Conservation (phyloP, 1,139 yeast genomes). For the Blastobotrys apis region DNA sequence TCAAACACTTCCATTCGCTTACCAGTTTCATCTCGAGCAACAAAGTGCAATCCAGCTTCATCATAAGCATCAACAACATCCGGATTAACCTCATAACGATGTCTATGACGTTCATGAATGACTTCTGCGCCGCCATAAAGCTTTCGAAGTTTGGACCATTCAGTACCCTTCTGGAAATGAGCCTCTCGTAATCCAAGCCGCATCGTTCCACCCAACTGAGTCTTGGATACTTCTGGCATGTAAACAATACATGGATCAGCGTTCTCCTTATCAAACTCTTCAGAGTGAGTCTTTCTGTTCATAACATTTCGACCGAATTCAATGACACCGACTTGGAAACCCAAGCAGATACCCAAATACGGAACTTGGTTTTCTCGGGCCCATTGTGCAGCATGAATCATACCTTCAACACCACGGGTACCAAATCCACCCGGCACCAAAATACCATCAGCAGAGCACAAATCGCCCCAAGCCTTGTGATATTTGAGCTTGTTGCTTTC, state of each 20-base stretch:
- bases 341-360: constrained; percentile 94
- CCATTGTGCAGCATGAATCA: constrained; percentile 95
- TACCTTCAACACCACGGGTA: constrained; percentile 94
- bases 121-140: constrained; percentile 69
- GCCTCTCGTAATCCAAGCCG: constrained; percentile 93
- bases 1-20: constrained; percentile 94
- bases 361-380: constrained; percentile 95
- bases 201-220: constrained; percentile 98
- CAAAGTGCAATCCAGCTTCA: constrained; percentile 72
- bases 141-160: constrained; percentile 69
- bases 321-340: constrained; percentile 94
- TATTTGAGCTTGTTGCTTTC: constrained; percentile 64
- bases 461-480: constrained; percentile 93
- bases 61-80: constrained; percentile 67
- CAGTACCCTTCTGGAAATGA: constrained; percentile 64
- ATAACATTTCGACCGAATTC: constrained; percentile 84
- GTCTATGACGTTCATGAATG: constrained; percentile 95
- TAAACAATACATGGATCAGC: constrained; percentile 81
- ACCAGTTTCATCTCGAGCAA: constrained; percentile 88
- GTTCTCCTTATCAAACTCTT: constrained; percentile 70
- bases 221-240: constrained; percentile 98
- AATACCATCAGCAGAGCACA: constrained; percentile 94
- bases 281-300: constrained; percentile 70
- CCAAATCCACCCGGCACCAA: constrained; percentile 99
- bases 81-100: constrained; percentile 96